Base-by-base conservation (phyloP, 805 yeast species). In the Saccharomycodes ludwigii region DNA sequence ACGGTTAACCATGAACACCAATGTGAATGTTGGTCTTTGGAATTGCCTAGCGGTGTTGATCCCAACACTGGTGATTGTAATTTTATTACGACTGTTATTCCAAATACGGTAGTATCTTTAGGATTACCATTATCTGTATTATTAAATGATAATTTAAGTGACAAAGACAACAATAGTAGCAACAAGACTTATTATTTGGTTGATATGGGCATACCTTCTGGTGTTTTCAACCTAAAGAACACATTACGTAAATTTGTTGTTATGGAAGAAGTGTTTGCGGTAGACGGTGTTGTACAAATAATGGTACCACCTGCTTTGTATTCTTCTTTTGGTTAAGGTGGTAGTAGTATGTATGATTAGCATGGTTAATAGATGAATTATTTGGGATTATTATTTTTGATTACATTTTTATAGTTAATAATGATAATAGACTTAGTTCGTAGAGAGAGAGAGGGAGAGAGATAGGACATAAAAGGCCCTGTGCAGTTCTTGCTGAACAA, bases 41-140 rank as follows among this genome's bases (percentile, higher is more conserved):
- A 84, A 47, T 68, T 81, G 18, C 86, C 94, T 4, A 69, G 85
- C 1, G 95, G 95, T 4, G 59, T 78, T 24, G 94, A 82, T 46
- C 76, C 85, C 6, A 82, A 91, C 4, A 71, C 93, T 1, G 96
- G 95, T 6, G 32, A 48, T 13, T 44, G 47, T 14, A 47, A 48
- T 16, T 59, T 50, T 23, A 46, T 48, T n/a, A 33, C 58, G 9
- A 50, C 56, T 5, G 46, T 76, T 7, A 53, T 59, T 9, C 59
- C 79, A 35, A 66, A 65, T 36, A 73, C 75, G 57, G 65, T 82
- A 22, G 66, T 76, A 4, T 75, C 86, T 21, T 56, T 76, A 44
- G 94, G 91, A 2, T 57, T 84, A 40, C 93, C 94, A 3, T 52
- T 80, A 28, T 65, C 70, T 14, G 79, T 85, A 1, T 44, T 78